Evolutionary conservation across 805 yeast species (phyloP).

Genomic region (Zygotorulaspora chibaensis): DNA sequence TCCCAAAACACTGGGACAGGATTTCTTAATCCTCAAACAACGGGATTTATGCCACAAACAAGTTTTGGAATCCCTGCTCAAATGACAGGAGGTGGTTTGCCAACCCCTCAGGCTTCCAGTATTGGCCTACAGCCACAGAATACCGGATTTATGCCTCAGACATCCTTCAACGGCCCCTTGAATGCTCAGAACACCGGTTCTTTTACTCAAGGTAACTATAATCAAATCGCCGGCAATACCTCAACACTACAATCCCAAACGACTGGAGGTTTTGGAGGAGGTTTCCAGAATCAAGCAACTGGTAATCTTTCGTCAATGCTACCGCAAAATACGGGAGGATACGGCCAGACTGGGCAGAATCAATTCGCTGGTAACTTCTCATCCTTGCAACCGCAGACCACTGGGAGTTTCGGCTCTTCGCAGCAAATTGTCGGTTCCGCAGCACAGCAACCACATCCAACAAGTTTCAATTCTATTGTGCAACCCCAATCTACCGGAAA

Average conservation of each 20-base stretch:
- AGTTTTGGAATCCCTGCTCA: constrained; percentile 36
- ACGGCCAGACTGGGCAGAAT: constrained; percentile 32
- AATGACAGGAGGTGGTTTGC: constrained; percentile 34
- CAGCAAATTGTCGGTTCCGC: constrained; percentile 42
- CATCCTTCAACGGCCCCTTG: constrained; percentile 36
- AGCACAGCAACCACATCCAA: constrained; percentile 45
- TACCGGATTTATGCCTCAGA: constrained; percentile 41
- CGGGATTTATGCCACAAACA: constrained; percentile 32
- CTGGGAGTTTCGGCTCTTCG: constrained; percentile 37
- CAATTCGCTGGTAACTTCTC: constrained; percentile 39
- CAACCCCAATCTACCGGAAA: constrained; percentile 45
- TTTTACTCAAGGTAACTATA: constrained; percentile 22
- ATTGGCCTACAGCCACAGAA: constrained; percentile 36
- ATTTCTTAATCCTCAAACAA: constrained; percentile 16
- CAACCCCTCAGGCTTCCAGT: constrained; percentile 36
- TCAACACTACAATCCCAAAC: constrained; percentile 46
- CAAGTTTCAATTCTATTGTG: constrained; percentile 38
- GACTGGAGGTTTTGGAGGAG: constrained; percentile 39
- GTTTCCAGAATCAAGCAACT: constrained; percentile 4
- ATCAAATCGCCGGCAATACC: constrained; percentile 6
- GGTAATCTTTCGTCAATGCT: constrained; percentile 13
- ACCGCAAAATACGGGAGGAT: constrained; percentile 33
- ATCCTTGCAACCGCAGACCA: constrained; percentile 43
- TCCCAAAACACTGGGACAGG: constrained; percentile 21
- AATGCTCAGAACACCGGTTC: constrained; percentile 26